Percentiles rank a stretch among this genome's conserved stretches.
phyloP scores from a whole-genome alignment of 768 basidiomycete species.

The Hemileccinum rubropunctum region DNA sequence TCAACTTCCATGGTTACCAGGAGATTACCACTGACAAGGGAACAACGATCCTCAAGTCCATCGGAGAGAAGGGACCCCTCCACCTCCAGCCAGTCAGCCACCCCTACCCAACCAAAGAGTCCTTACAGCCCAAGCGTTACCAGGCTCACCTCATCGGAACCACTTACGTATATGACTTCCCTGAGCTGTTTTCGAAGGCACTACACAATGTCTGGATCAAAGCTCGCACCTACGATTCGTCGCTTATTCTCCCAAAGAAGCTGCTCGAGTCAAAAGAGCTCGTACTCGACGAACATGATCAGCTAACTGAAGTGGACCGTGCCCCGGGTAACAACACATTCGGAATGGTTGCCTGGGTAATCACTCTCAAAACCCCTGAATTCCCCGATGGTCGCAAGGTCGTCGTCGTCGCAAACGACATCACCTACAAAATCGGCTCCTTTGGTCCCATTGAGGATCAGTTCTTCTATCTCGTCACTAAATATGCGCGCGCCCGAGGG shows the following conservation, averaged over 20 bases:
- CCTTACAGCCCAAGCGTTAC: slow-evolving; percentile 96
- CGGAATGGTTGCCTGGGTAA: slow-evolving; percentile 99
- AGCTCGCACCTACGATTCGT: slow-evolving; percentile 59
- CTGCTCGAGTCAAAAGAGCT: slow-evolving; percentile 86
- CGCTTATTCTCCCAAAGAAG: slow-evolving; percentile 70
- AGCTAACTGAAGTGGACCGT: slow-evolving; percentile 86
- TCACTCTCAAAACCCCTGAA: slow-evolving; percentile 89
- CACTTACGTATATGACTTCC: slow-evolving; percentile 99
- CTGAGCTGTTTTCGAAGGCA: slow-evolving; percentile 97
- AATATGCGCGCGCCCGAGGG: slow-evolving; percentile 86
- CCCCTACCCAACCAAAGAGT: slow-evolving; percentile 95
- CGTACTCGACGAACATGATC: slow-evolving; percentile 90
- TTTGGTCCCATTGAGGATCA: slow-evolving; percentile 96
- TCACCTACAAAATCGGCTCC: slow-evolving; percentile 97
- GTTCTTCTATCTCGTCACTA: slow-evolving; percentile 93
- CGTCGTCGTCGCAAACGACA: slow-evolving; percentile 95
- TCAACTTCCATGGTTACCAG: slow-evolving; percentile 97
- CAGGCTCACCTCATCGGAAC: slow-evolving; percentile 98
- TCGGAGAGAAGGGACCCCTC: slow-evolving; percentile 95
- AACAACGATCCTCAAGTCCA: slow-evolving; percentile 93
- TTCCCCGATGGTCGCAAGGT: slow-evolving; percentile 83
- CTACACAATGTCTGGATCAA: slow-evolving; percentile 90
- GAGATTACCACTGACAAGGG: slow-evolving; percentile 97
- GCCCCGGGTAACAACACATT: slow-evolving; percentile 92
- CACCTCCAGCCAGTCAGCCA: slow-evolving; percentile 94